Base-by-base conservation (phyloP, 2,329 filamentous ascomycete species). In the Calonectria fujianensis region DNA sequence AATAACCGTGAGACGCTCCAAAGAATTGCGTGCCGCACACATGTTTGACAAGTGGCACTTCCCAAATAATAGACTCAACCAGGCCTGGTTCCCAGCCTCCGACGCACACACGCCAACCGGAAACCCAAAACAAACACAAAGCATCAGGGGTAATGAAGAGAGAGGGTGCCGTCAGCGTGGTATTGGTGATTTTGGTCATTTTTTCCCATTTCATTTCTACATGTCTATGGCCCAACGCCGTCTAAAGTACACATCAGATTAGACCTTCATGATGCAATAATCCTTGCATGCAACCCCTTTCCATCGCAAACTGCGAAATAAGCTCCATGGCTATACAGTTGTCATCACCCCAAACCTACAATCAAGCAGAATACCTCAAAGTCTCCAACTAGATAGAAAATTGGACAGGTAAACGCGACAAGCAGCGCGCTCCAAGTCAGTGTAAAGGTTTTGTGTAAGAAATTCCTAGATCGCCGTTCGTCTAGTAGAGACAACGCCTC, bases 161-260 rank as follows among this genome's bases (percentile, higher is more conserved):
- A 48, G 9, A 24, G n/a, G n/a, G 45, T 48, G 45, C 45, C 45
- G 18, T 48, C 45, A 24, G 37, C 14, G 16, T 27, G 37, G 13
- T 27, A 39, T 39, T 63, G 13, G 18, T 65, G 18, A 59, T 61
- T 59, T 73, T 70, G 59, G 32, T 74, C 41, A 63, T 78, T 75
- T 74, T 75, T 80, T 79, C 76, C 79, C 79, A 77, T 82, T 84
- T 84, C 85, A 81, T 85, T 83, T 83, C 81, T 84, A 84, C 83
- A 82, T 85, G 80, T 85, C 84, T 86, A 85, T 85, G 79, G 78
- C 80, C 80, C 78, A 85, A 84, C 84, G 83, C 84, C 84, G 80
- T 86, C 85, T 86, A 85, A 81, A 84, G 82, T 85, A 85, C 84
- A 85, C 84, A 85, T 85, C 80, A 82, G 75, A 85, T 85, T 84